Base-by-base conservation (phyloP, 2,329 filamentous ascomycete species). In the Exophiala sp. region DNA sequence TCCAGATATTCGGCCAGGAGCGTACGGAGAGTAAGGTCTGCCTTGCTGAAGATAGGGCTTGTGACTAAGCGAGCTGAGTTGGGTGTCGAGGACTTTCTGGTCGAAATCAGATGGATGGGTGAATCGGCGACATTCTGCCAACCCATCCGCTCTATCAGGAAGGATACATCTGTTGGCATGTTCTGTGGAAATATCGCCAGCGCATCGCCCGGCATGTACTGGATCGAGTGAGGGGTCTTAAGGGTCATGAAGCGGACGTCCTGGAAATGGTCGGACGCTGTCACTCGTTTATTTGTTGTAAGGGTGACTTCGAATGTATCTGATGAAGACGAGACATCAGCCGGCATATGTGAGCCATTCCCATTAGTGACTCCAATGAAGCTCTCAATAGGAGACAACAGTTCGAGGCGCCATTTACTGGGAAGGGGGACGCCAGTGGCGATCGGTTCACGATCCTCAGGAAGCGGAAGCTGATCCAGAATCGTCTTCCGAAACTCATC, bases 131-230 rank as follows among this genome's bases (percentile, higher is more conserved):
- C 72, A 1, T 77, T 69, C 5, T 78, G 75, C 91, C 94, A 97
- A 3, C 73, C 78, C 88, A 95, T 94, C 42, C 91, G 78, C 3
- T 82, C 71, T 55, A 97, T 85, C 50, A 99, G 79, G 18, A 79
- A 76, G 48, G 91, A 75, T n/a, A 94, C 91, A 64, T 97, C 91
- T 6, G 78, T 73, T 0, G 87, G 79, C 58, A 90, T 91, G 69
- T 96, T 97, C 67, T 92, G 92, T 3, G 94, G 92, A 55, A 87
- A 91, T 14, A 99, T 81, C 5, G 85, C 84, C 5, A 95, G 74
- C 20, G 89, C 86, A 63, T 95, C 89, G 5, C 92, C 91, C 0
- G 94, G 91, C 0, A 66, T 67, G 64, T 85, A 87, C 42, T 69
- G 74, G 67, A 72, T 69, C 2, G 65, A 61, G 42, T 65, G 67